Base-by-base conservation (phyloP, 352 stramenopile genomes). In the Phytophthora capsici region DNA sequence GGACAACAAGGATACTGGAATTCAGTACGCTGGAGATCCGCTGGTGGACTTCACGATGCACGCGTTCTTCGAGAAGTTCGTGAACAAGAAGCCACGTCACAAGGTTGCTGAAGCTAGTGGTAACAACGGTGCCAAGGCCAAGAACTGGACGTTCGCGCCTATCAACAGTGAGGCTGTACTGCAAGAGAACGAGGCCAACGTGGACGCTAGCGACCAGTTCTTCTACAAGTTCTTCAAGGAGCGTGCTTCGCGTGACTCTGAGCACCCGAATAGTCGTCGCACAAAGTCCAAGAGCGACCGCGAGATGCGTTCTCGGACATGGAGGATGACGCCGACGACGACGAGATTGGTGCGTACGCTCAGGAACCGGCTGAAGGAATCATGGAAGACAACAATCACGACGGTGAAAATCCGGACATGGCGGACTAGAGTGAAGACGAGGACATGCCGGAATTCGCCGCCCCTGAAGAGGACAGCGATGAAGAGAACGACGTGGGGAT, bases 1-100 rank as follows among this genome's bases (percentile, higher is more conserved):
- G 6, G 66, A 73, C 22, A 74, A 77, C 63, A 71, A 69, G 9
- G 63, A 71, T 9, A 72, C 64, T 2, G 69, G 82, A 9, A 98
- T 99, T 67, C 63, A 89, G 38, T 99, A 99, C 82, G 73, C 71
- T 22, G 96, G 97, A 34, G 97, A 99, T 76, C 98, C 97, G 51
- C 78, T 99, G 7, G 89, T 96, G 59, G 97, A 99, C 73, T 99
- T 99, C 64, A 93, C 88, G n/a, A 82, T 99, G 61, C 86, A 91
- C 40, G 82, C 93, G 4, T 99, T 99, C 74, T 95, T 99, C 38
- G 96, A 99, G 68, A 98, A 98, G 71, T 99, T 99, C 78, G 96
- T 98, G 25, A 99, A 98, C 82, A 97, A 98, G 61, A 99, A 99
- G 71, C 97, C 97, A 5, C 79, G 80, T 17, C 78, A 89, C 51